Evolutionary conservation across 345 rosid genomes (phyloP), one percentile per base, ranked within the genome.

Genomic region (Populus pruinosa): DNA sequence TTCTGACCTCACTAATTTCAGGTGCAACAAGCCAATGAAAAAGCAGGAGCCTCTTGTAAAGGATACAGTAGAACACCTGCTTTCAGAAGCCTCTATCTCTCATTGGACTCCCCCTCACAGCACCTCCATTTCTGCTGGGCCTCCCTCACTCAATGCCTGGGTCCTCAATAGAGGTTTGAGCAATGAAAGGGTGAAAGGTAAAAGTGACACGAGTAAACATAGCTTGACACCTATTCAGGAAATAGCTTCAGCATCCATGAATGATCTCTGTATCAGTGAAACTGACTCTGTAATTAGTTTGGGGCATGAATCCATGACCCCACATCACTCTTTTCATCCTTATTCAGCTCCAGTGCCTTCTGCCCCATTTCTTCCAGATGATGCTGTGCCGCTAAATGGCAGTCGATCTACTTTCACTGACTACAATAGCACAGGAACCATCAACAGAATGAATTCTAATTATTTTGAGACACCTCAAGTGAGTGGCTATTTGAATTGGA

Each of bases 141-240:
- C 92, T 41, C 99, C 99, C 44, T 95, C 98, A 0, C 87, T 95
- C 62, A 93, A 83, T 73, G 91, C 91, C 0, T 93, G 99, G 99
- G 98, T 95, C 44, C 85, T 92, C 47, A 49, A 86, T 72, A 38
- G 75, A 76, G 87, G 70, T 83, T 79, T 70, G 61, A 85, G 81
- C 78, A 78, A 74, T 43, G 84, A 86, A 16, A 81, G 80, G 66
- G 89, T 80, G 70, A 77, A 84, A 56, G 88, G 80, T 35, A 85
- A 82, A 76, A 68, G 71, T 12, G 86, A 84, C 71, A 55, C 59
- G 69, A 71, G 73, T 72, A 89, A 77, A 67, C 82, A 78, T 31
- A 78, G 79, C 36, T 84, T 92, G 82, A 81, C 85, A 47, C 86
- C 93, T 43, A 84, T 90, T 20, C 91, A 87, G 49, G 97, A 92